These are phyloP conservation scores for Aspergillus campestris DNA, from an alignment of 495 filamentous ascomycete species.

Conservation along the genomic window DNA sequence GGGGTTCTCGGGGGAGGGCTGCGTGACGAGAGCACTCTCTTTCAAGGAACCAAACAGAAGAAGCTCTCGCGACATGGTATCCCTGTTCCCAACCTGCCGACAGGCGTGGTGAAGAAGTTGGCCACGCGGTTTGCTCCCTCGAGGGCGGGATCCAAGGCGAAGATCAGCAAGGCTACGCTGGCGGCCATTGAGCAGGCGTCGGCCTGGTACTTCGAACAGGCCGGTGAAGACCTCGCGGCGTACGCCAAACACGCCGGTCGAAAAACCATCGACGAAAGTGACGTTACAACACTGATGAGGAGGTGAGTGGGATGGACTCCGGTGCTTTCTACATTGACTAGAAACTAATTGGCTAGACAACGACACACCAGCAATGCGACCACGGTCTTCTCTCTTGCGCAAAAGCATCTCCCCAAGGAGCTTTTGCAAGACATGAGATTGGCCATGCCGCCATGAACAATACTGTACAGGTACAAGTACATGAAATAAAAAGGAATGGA, in stretches of 20 bases:
- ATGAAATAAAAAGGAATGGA: constrained; percentile 5
- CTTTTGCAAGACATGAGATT: constrained; percentile 74
- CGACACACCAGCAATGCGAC: constrained; percentile 61
- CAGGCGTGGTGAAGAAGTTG: constrained; percentile 62
- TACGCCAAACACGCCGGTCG: constrained; percentile 78
- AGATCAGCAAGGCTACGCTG: constrained; percentile 63
- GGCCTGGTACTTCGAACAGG: constrained; percentile 85
- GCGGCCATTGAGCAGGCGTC: constrained; percentile 67
- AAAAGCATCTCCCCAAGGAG: constrained; percentile 73
- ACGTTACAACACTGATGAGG: constrained; percentile 72
- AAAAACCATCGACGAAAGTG: constrained; percentile 77
- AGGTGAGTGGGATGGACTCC: constrained; percentile 42
- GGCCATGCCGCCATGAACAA: constrained; percentile 45
- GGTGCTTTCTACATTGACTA: neutral
- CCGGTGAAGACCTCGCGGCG: constrained; percentile 64
- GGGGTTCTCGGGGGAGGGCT: constrained; percentile 35
- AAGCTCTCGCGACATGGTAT: constrained; percentile 66
- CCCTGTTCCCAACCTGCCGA: constrained; percentile 64
- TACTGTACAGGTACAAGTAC: constrained; percentile 8
- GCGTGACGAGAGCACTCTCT: constrained; percentile 24
- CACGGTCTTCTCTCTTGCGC: constrained; percentile 75
- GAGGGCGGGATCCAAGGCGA: constrained; percentile 49
- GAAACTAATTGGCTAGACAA: constrained; percentile 52
- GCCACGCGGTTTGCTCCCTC: constrained; percentile 61
- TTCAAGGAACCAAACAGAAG: constrained; percentile 32